Percentiles rank a stretch among this genome's conserved stretches.
phyloP scores from a whole-genome alignment of 495 filamentous ascomycete species.

The Aspergillus wentii region DNA sequence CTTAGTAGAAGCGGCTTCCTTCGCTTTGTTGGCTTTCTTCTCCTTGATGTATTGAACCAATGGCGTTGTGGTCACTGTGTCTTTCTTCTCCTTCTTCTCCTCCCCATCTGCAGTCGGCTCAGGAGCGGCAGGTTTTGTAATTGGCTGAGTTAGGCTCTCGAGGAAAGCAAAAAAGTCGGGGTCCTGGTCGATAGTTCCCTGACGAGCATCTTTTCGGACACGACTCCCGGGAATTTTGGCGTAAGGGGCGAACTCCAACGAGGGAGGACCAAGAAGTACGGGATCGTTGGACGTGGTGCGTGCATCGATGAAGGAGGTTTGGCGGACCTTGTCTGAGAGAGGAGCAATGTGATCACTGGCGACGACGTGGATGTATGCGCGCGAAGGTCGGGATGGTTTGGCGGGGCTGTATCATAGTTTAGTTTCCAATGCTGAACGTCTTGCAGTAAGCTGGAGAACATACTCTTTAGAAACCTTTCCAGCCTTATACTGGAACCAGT shows the following conservation, averaged over 20 bases:
- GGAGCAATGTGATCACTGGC: conserved; percentile 51
- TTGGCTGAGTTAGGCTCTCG: conserved; percentile 76
- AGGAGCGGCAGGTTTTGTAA: conserved; percentile 45
- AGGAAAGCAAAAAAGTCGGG: conserved; percentile 92
- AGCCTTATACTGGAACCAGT: conserved; percentile 71
- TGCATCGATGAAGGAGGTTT: conserved; percentile 65
- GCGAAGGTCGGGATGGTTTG: conserved; percentile 69
- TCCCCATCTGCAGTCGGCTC: conserved; percentile 48
- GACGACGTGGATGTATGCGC: conserved; percentile 73
- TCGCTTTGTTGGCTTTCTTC: conserved; percentile 83
- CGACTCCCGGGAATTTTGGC: conserved; percentile 71
- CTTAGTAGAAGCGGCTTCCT: conserved; percentile 54
- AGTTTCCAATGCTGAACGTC: conserved; percentile 5
- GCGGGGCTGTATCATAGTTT: conserved; percentile 51
- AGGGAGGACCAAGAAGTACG: conserved; percentile 66
- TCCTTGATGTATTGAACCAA: conserved; percentile 86
- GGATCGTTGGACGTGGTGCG: conserved; percentile 62
- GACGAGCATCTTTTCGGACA: conserved; percentile 69
- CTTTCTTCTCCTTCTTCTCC: conserved; percentile 56
- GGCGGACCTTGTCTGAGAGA: conserved; percentile 63
- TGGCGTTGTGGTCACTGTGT: conserved; percentile 74
- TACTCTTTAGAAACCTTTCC: conserved; percentile 91
- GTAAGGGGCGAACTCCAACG: conserved; percentile 77
- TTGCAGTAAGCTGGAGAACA: conserved; percentile 11
- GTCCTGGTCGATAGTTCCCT: conserved; percentile 94